These are phyloP conservation scores for Cucumis sativus DNA, from an alignment of 306 rosid species.

Conservation along the genomic window Cucumber_9930_V3 NC_026658.2:24026501-24027000, in stretches of 20 bases:
- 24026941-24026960: background rate
- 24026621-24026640: background rate
- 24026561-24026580: background rate
- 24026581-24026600: background rate
- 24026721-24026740: constrained; percentile 17
- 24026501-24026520: background rate
- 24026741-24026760: constrained; percentile 98
- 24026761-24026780: constrained; percentile 71
- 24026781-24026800: constrained; percentile 66
- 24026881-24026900: constrained; percentile 75
- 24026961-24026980: constrained; percentile 47
- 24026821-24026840: constrained; percentile 99
- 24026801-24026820: constrained; percentile 85
- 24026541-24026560: background rate
- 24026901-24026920: constrained; percentile 21
- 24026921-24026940: constrained; percentile 15
- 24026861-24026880: constrained; percentile 84
- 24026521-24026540: background rate
- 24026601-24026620: background rate
- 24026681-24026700: background rate
- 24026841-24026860: constrained; percentile 86
- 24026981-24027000: constrained; percentile 63
- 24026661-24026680: background rate
- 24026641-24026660: background rate
- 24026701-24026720: background rate